Conservation (phyloP, 345 rosid genomes). For the Gossypium sturtianum region DNA sequence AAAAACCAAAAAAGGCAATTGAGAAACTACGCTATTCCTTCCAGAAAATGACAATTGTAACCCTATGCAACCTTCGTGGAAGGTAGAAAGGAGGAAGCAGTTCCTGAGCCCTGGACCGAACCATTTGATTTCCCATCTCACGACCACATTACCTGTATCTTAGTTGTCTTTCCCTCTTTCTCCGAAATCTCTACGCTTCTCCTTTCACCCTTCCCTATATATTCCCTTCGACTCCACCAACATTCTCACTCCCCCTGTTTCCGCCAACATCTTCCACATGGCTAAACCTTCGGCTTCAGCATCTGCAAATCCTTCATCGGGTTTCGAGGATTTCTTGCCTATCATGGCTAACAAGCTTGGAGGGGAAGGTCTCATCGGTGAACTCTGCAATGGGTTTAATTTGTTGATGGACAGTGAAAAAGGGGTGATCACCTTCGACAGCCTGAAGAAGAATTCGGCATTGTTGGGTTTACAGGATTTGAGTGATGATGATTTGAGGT, state of each 20-base stretch:
- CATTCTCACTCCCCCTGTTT: background rate
- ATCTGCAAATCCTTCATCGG: background rate
- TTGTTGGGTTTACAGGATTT: slow-evolving; percentile 62
- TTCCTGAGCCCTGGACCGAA: background rate
- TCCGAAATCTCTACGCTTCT: background rate
- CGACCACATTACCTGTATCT: slow-evolving; percentile 4
- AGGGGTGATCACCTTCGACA: slow-evolving; percentile 71
- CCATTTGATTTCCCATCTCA: background rate
- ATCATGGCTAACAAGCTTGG: slow-evolving; percentile 76
- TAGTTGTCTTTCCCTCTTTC: slow-evolving; percentile 8
- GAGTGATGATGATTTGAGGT: slow-evolving; percentile 60
- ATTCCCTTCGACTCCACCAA: background rate
- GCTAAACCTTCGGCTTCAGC: background rate
- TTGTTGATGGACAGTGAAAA: slow-evolving; percentile 57
- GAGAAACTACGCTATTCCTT: background rate
- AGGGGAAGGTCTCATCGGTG: slow-evolving; percentile 67
- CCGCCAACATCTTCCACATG: background rate
- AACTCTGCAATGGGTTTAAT: slow-evolving; percentile 76
- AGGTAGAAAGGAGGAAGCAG: background rate
- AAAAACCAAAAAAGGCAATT: background rate
- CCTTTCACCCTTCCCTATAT: background rate
- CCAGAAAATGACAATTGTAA: background rate
- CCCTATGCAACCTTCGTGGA: background rate
- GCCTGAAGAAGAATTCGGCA: slow-evolving; percentile 53
- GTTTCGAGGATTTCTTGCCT: slow-evolving; percentile 66